Base-by-base conservation (phyloP, 2,329 filamentous ascomycete species). In the Fusarium beomiforme region DNA sequence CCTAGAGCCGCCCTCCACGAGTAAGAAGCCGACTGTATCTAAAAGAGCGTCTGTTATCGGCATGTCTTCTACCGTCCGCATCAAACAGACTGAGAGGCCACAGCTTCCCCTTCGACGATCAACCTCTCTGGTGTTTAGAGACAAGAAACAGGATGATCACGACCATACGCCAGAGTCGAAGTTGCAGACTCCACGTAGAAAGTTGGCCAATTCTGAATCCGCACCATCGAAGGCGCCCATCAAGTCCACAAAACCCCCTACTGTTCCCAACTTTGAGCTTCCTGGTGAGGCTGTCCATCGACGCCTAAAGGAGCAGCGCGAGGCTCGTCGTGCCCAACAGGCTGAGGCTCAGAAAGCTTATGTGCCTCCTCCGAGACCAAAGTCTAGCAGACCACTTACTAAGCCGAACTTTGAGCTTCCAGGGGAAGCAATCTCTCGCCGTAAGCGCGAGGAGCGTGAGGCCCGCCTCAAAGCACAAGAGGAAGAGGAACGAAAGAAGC, bases 251-350 rank as follows among this genome's bases (percentile, higher is more conserved):
- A 91, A 88, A 75, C 81, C 84, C 19, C 82, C 82, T 6, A 91
- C 88, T 2, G 78, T 85, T 12, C 79, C 89, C 4, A 85, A 83
- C 0, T 91, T 90, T 76, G 88, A 91, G 78, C 84, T 92, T 16
- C 88, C 89, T 1, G 89, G 90, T 13, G 89, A 91, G 46, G 87
- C 87, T 39, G 84, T 90, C 13, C 86, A 89, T 42, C 85, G 86
- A 17, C 84, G 85, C 17, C 77, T 90, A 62, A 89, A 85, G 76
- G 87, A 90, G 76, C 85, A 89, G 74, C 85, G 86, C 16, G 88
- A 90, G 63, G 86, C 87, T 46, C 87, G 89, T 31, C 78, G 81
- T 60, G 78, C 82, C 36, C 78, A 78, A 55, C 77, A 81, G 53
- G 78, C 78, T 42, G 79, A 80, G 31, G 73, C 80, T 63, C 76